Percentiles rank a stretch among this genome's conserved stretches.
Evolutionary conservation across 345 rosid genomes (phyloP).

Genomic region (Populus alba): DNA sequence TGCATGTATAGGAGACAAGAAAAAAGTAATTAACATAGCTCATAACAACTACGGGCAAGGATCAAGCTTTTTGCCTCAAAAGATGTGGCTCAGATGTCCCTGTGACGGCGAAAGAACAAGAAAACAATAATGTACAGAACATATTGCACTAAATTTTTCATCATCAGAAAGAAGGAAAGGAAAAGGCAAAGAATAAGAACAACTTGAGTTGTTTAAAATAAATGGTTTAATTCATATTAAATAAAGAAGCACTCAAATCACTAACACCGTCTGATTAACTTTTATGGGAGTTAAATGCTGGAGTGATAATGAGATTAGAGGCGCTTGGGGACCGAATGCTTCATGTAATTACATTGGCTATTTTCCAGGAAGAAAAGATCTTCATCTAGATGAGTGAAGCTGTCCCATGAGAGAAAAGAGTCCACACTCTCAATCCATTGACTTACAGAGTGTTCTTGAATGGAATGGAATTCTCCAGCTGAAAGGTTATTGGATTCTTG

Average conservation of each 20-base stretch:
- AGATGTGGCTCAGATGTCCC: neutral
- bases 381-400: slow-evolving; percentile 43
- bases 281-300: neutral
- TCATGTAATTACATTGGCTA: slow-evolving; percentile 7
- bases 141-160: neutral
- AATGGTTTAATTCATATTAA: too few relatives aligned
- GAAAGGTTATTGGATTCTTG: slow-evolving; percentile 31
- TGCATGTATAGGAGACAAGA: too few relatives aligned
- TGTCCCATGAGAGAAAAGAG: slow-evolving; percentile 63
- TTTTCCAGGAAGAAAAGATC: slow-evolving; percentile 35
- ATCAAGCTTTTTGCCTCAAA: neutral
- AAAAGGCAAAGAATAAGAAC: too few relatives aligned
- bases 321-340: neutral
- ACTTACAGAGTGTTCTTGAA: slow-evolving; percentile 35
- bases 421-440: slow-evolving; percentile 60
- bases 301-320: neutral
- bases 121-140: neutral
- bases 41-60: too few relatives aligned
- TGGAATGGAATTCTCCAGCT: slow-evolving; percentile 28
- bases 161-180: neutral
- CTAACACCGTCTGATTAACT: neutral
- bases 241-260: neutral
- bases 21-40: too few relatives aligned
- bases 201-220: too few relatives aligned
- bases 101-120: neutral